Percentiles rank a stretch among this genome's conserved stretches.
Conservation (phyloP, 805 yeast species). For the Candida nemodendra region DNA sequence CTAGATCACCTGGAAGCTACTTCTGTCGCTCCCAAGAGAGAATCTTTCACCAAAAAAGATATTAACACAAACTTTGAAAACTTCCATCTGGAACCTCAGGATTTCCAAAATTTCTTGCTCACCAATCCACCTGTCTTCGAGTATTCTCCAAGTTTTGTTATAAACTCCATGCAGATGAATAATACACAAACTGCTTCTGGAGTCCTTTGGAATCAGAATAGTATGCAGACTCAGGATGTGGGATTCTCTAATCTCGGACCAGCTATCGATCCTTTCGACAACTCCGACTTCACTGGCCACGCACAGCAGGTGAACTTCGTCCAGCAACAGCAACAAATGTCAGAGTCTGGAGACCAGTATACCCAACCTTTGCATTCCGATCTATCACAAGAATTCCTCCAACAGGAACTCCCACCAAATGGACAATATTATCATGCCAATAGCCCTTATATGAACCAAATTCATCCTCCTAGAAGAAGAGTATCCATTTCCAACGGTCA, state of each 20-base stretch:
- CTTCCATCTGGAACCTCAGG: slow-evolving; percentile 35
- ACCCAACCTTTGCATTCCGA: slow-evolving; percentile 1
- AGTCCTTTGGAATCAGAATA: background rate
- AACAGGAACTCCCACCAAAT: background rate
- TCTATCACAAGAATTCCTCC: slow-evolving; percentile 1
- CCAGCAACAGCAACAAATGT: slow-evolving; percentile 4
- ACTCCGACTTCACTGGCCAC: background rate
- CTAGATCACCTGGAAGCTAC: background rate
- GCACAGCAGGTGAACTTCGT: slow-evolving; percentile 4
- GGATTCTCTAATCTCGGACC: no score
- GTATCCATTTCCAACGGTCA: slow-evolving; percentile 84
- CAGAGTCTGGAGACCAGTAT: no score
- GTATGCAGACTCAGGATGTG: slow-evolving; percentile 1
- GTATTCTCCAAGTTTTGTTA: slow-evolving; percentile 19
- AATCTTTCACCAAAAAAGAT: background rate
- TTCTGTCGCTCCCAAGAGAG: slow-evolving; percentile 1
- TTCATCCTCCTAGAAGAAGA: slow-evolving; percentile 48
- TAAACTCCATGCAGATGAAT: slow-evolving; percentile 1
- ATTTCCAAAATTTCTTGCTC: slow-evolving; percentile 34
- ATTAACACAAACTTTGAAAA: slow-evolving; percentile 19
- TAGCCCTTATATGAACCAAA: background rate
- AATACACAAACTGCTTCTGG: background rate
- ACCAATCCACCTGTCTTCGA: slow-evolving; percentile 38
- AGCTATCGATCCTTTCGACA: background rate
- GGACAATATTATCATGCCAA: background rate